Evolutionary conservation across 2,329 filamentous ascomycete genomes (phyloP).

Genomic region (Tolypocladium inflatum): DNA sequence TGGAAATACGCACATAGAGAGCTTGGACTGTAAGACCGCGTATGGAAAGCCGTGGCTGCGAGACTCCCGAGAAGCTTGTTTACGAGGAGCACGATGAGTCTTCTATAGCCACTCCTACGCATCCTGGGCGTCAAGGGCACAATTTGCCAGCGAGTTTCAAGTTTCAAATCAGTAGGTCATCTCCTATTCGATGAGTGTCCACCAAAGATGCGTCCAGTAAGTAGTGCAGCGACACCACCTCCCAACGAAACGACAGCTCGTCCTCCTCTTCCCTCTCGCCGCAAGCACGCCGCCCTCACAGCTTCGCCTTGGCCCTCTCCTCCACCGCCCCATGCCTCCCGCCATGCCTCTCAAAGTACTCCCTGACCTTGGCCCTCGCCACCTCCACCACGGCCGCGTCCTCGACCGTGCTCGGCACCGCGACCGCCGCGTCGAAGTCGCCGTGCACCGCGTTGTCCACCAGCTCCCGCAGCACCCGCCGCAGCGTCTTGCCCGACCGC

Average conservation of each 20-base stretch:
- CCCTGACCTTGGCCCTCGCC: conserved; percentile 58
- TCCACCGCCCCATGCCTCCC: conserved; percentile 33
- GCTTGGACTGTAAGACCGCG: no score
- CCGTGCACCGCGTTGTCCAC: conserved; percentile 72
- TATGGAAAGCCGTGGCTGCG: no score
- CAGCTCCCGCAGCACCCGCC: conserved; percentile 72
- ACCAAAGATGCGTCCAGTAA: no score
- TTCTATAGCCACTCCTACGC: no score
- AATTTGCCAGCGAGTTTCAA: no score
- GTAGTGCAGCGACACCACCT: no score
- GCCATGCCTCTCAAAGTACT: conserved; percentile 59
- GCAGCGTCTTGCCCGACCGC: conserved; percentile 80
- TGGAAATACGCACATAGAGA: no score
- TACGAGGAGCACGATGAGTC: no score
- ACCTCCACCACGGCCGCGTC: conserved; percentile 66
- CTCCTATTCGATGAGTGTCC: no score
- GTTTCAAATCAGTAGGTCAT: not conserved
- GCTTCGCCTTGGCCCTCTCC: conserved; percentile 42
- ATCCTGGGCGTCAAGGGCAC: no score
- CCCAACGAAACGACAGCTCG: no score
- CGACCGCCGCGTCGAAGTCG: conserved; percentile 62
- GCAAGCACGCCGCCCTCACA: conserved; percentile 22
- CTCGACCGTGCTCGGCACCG: conserved; percentile 77
- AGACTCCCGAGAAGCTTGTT: no score
- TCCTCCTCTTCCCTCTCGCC: not conserved